Evolutionary conservation across 164 flowering plant species (phyloP).

Genomic region (Vitis rupestris): DNA sequence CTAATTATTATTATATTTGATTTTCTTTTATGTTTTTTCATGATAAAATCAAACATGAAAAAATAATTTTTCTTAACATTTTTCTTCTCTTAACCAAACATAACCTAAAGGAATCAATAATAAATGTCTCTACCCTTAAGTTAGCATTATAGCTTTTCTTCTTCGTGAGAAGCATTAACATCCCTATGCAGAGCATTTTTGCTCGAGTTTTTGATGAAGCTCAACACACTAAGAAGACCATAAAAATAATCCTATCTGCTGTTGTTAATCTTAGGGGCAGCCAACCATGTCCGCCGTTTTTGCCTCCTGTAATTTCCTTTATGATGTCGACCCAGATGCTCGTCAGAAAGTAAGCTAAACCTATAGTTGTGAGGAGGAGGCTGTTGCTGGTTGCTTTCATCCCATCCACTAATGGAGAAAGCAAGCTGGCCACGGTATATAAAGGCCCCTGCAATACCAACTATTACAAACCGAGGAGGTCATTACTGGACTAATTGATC

Average conservation of each 20-base stretch:
- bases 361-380: constrained; percentile 26
- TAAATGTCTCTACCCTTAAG: too few species aligned
- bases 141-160: too few species aligned
- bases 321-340: constrained; percentile 16
- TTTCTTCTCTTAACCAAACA: too few species aligned
- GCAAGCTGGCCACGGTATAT: constrained; percentile 34
- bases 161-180: not conserved
- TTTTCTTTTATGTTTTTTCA: too few species aligned
- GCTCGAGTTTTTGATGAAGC: constrained; percentile 9
- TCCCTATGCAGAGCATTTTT: not conserved
- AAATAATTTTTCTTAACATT: too few species aligned
- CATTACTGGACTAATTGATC: too few species aligned
- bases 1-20: too few species aligned
- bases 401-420: constrained; percentile 37
- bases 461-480: constrained; percentile 26
- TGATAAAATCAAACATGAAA: too few species aligned
- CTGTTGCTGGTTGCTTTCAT: constrained; percentile 40
- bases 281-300: too few species aligned
- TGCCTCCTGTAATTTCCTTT: too few species aligned
- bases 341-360: constrained; percentile 34
- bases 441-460: constrained; percentile 32
- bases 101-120: too few species aligned
- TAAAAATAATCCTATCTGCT: constrained; percentile 28
- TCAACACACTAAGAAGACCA: constrained; percentile 23
- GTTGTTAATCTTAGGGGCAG: constrained; percentile 20